A percentile compares a stretch with the other conserved stretches of the same genome.
Evolutionary conservation across 2,329 filamentous ascomycete species (phyloP).

Genomic region (Fusarium sp.): DNA sequence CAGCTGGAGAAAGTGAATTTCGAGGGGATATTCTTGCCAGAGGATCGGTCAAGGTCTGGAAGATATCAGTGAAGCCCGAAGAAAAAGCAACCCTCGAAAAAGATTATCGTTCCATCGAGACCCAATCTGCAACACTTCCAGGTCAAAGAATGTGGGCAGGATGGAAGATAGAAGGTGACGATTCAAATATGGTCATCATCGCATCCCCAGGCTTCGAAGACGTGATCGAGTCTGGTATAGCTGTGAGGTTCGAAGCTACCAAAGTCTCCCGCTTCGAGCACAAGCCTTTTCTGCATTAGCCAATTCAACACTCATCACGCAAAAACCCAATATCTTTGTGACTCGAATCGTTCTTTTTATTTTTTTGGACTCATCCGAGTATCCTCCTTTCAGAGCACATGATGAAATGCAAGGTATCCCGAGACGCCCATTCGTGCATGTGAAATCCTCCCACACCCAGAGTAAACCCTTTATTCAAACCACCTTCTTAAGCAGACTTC

Average conservation of each 20-base stretch:
- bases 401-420: conserved; percentile 66
- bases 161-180: conserved; percentile 56
- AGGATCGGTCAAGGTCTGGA: conserved; percentile 52
- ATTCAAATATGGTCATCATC: conserved; percentile 56
- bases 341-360: conserved; percentile 52
- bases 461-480: conserved; percentile 43
- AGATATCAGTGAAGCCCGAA: conserved; percentile 48
- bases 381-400: conserved; percentile 55
- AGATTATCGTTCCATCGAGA: conserved; percentile 51
- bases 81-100: conserved; percentile 50
- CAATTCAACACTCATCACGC: conserved; percentile 26
- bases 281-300: conserved; percentile 43
- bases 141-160: conserved; percentile 53
- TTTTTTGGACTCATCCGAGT: conserved; percentile 54
- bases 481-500: conserved; percentile 43
- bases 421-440: conserved; percentile 65
- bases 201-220: conserved; percentile 53
- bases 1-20: conserved; percentile 46
- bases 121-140: conserved; percentile 46
- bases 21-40: conserved; percentile 42
- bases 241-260: conserved; percentile 32
- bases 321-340: conserved; percentile 26
- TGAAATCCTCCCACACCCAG: conserved; percentile 50
- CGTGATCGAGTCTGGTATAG: conserved; percentile 47
- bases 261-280: conserved; percentile 41